phyloP scores from a whole-genome alignment of 345 rosid species.

The Moricandia moricandioides region DNA sequence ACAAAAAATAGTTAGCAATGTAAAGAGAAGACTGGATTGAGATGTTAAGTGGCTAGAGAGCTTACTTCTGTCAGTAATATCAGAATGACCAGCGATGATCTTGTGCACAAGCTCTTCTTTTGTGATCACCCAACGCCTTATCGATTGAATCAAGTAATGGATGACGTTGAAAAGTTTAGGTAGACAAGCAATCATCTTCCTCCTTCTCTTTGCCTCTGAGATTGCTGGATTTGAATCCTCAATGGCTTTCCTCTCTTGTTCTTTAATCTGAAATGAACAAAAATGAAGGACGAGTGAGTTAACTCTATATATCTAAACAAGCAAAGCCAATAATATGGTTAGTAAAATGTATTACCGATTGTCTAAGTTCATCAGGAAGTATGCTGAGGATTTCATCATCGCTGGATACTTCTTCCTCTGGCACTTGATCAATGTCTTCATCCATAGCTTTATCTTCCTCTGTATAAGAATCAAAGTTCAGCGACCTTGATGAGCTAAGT shows the following conservation, averaged over 20 bases:
- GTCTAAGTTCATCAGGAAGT: conserved; percentile 54
- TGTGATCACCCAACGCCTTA: conserved; percentile 61
- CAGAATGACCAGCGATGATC: conserved; percentile 51
- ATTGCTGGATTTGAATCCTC: conserved; percentile 79
- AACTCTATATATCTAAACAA: background rate
- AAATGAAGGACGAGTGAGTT: background rate
- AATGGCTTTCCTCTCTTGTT: conserved; percentile 61
- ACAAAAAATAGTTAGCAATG: background rate
- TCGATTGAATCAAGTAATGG: conserved; percentile 65
- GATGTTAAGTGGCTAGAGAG: background rate
- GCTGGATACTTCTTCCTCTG: conserved; percentile 30
- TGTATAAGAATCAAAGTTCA: conserved; percentile 55
- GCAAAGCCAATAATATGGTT: background rate
- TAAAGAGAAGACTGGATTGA: too few species aligned
- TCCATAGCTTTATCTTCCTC: conserved; percentile 31
- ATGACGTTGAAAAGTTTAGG: conserved; percentile 78
- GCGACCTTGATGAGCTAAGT: conserved; percentile 39
- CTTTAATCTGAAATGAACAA: conserved; percentile 53
- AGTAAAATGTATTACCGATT: conserved; percentile 50
- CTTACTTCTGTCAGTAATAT: conserved; percentile 77
- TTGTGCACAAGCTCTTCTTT: conserved; percentile 76
- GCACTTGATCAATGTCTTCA: background rate
- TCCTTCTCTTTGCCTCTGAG: conserved; percentile 72
- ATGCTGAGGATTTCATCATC: conserved; percentile 52
- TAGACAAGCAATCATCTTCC: conserved; percentile 58